Conservation (phyloP, 2,329 filamentous ascomycete genomes). For the Penicillium italicum region DNA sequence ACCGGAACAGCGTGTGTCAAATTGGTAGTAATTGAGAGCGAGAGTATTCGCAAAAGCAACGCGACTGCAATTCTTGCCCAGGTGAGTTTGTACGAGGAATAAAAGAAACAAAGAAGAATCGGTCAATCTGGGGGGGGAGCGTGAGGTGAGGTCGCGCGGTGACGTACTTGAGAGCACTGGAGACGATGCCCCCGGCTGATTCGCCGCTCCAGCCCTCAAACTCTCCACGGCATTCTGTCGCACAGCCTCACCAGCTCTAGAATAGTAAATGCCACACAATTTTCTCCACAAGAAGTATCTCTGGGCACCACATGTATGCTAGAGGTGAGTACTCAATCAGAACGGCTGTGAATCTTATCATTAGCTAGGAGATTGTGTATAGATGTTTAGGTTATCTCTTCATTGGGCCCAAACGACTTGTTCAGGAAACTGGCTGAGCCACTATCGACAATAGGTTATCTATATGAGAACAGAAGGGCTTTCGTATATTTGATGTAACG, state of each 20-base stretch:
- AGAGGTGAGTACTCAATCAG: neutral
- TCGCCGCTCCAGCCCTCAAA: constrained; percentile 13
- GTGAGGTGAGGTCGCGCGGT: constrained; percentile 33
- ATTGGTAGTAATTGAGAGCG: neutral
- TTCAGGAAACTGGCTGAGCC: neutral
- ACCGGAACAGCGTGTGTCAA: constrained; percentile 2
- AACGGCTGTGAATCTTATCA: neutral
- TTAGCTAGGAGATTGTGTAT: neutral
- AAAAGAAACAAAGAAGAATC: constrained; percentile 8
- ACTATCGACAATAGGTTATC: neutral
- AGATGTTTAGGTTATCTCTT: neutral
- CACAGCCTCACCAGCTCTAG: constrained; percentile 1
- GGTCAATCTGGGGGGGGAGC: constrained; percentile 14
- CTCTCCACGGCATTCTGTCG: constrained; percentile 3
- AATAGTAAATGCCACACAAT: neutral
- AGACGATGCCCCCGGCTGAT: constrained; percentile 26
- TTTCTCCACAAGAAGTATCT: neutral
- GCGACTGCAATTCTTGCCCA: constrained; percentile 14
- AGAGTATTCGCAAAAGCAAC: constrained; percentile 12
- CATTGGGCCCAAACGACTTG: neutral
- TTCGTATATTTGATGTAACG: neutral
- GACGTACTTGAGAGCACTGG: constrained; percentile 32
- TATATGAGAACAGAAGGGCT: neutral
- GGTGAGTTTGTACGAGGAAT: constrained; percentile 6
- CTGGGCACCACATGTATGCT: neutral